These are phyloP conservation scores for Puya raimondii DNA, from an alignment of 176 grass and related monocot species.

Conservation along the genomic window DNA sequence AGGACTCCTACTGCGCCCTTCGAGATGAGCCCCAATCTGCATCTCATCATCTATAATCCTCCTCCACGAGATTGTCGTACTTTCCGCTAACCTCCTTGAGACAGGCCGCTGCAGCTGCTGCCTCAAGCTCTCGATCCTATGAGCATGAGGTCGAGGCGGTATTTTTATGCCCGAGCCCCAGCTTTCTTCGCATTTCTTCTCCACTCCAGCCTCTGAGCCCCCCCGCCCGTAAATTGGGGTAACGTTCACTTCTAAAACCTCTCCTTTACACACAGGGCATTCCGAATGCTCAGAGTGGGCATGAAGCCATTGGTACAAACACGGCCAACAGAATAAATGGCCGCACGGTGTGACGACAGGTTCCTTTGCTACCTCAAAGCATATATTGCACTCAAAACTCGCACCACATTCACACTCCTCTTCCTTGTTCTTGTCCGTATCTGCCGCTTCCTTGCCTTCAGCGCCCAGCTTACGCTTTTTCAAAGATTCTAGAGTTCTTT, in stretches of 20 bases:
- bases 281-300: slow-evolving; percentile 32
- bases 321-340: slow-evolving; percentile 90
- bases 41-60: slow-evolving; percentile 30
- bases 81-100: slow-evolving; percentile 13
- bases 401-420: slow-evolving; percentile 28
- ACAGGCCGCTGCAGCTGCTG: slow-evolving; percentile 35
- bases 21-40: not conserved
- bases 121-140: slow-evolving; percentile 43
- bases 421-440: slow-evolving; percentile 31
- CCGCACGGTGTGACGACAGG: slow-evolving; percentile 78
- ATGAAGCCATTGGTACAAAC: slow-evolving; percentile 70
- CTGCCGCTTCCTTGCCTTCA: slow-evolving; percentile 25
- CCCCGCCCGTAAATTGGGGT: slow-evolving; percentile 88
- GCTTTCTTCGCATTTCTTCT: slow-evolving; percentile 5
- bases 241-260: slow-evolving; percentile 44
- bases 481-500: slow-evolving; percentile 32
- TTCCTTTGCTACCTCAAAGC: slow-evolving; percentile 55
- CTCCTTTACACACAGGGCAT: slow-evolving; percentile 83
- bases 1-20: not conserved
- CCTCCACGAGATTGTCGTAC: slow-evolving; percentile 24
- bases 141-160: slow-evolving; percentile 53
- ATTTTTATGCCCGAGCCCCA: slow-evolving; percentile 21
- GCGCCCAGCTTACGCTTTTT: slow-evolving; percentile 35
- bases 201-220: not conserved
- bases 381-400: slow-evolving; percentile 83